These are phyloP conservation scores for Funneliformis caledonium DNA, from an alignment of 371 early-diverging fungal species.

Conservation along the genomic window DNA sequence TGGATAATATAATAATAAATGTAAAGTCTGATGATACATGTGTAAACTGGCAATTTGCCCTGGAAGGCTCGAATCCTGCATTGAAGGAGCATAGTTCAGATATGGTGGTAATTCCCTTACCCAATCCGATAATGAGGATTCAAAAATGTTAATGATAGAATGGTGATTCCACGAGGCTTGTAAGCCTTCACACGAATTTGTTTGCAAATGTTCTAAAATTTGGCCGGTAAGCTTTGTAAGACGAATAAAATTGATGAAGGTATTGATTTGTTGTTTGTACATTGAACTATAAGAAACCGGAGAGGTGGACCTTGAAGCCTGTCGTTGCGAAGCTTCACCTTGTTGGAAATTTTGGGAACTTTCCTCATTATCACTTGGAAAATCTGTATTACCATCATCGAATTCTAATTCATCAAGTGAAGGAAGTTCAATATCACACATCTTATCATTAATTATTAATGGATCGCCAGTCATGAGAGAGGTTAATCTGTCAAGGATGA, in stretches of 20 bases:
- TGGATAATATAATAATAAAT: conserved; percentile 33
- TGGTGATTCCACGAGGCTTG: conserved; percentile 33
- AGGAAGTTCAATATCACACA: conserved; percentile 56
- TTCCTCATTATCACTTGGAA: background rate
- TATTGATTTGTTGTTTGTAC: conserved; percentile 46
- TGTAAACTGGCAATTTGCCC: conserved; percentile 31
- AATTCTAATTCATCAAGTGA: conserved; percentile 47
- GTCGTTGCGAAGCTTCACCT: no score
- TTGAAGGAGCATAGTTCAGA: conserved; percentile 6
- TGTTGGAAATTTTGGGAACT: background rate
- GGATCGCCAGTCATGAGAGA: conserved; percentile 54
- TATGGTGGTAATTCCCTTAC: conserved; percentile 30
- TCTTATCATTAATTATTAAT: conserved; percentile 52
- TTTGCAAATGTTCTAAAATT: conserved; percentile 54
- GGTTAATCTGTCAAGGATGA: conserved; percentile 52
- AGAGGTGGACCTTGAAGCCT: background rate
- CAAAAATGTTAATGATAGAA: conserved; percentile 24
- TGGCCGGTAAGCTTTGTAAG: conserved; percentile 54
- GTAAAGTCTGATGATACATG: conserved; percentile 28
- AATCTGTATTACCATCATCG: conserved; percentile 12
- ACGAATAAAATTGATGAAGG: conserved; percentile 49
- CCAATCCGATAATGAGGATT: conserved; percentile 12
- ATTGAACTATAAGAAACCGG: conserved; percentile 27
- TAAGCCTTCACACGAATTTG: conserved; percentile 8
- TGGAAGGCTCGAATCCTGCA: conserved; percentile 18